These are phyloP conservation scores for Fagus crenata DNA, from an alignment of 306 rosid species.

Conservation along the genomic window DNA sequence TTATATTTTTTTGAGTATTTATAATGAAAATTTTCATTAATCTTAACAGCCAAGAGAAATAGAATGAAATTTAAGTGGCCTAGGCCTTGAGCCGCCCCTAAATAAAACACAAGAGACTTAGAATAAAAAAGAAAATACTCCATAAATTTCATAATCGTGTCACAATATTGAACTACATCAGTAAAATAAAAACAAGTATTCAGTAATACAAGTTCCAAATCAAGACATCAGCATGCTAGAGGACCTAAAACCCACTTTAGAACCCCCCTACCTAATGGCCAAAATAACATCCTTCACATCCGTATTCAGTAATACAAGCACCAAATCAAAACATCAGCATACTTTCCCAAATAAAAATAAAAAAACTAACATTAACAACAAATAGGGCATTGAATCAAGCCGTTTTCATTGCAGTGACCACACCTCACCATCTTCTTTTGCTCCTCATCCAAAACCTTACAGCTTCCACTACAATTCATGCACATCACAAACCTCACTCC, in stretches of 20 bases:
- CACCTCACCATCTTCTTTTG: constrained; percentile 61
- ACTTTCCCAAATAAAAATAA: constrained; percentile 8
- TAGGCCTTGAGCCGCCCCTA: no score
- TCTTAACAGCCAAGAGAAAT: no score
- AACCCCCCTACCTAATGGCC: constrained; percentile 36
- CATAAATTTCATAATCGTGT: constrained; percentile 1
- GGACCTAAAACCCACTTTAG: constrained; percentile 80
- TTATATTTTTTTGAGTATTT: no score
- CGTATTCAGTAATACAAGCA: background rate
- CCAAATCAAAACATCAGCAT: no score
- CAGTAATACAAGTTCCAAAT: constrained; percentile 23
- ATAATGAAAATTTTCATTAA: no score
- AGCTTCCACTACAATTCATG: constrained; percentile 70
- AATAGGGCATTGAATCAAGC: constrained; percentile 71
- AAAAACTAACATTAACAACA: constrained; percentile 46
- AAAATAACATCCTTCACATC: background rate
- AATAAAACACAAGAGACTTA: background rate
- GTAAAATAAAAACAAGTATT: constrained; percentile 20
- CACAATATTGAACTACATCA: constrained; percentile 27
- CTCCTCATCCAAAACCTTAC: constrained; percentile 68
- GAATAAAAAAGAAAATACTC: background rate
- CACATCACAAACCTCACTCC: constrained; percentile 85
- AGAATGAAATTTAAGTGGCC: no score
- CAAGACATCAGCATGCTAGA: constrained; percentile 22
- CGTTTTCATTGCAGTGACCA: constrained; percentile 83